These are phyloP conservation scores for Ensete glaucum DNA, from an alignment of 176 grass and related monocot species.

Conservation along the genomic window DNA sequence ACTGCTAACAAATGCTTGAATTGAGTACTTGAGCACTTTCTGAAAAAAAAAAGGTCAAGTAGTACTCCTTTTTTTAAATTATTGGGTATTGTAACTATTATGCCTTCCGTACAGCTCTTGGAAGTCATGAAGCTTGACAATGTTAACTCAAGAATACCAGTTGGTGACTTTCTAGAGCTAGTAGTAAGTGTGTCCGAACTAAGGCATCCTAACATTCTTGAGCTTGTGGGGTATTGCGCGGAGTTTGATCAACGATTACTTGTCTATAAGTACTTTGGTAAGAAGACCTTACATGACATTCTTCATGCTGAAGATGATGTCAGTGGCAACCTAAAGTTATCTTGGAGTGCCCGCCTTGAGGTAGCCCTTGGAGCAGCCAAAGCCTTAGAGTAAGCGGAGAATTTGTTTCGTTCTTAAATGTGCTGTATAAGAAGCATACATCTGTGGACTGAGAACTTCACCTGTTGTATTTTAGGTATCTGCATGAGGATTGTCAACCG, in stretches of 20 bases:
- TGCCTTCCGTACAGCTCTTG: conserved; percentile 43
- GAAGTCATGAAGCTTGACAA: conserved; percentile 92
- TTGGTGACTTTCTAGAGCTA: conserved; percentile 69
- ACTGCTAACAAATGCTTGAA: background rate
- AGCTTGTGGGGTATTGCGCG: conserved; percentile 84
- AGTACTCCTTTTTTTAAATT: background rate
- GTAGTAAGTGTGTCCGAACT: conserved; percentile 71
- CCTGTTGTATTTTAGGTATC: conserved; percentile 51
- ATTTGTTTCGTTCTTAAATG: background rate
- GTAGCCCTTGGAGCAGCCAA: conserved; percentile 74
- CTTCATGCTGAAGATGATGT: conserved; percentile 63
- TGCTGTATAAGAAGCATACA: background rate
- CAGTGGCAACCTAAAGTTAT: conserved; percentile 30
- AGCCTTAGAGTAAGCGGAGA: conserved; percentile 72
- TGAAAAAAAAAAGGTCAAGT: background rate
- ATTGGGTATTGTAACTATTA: background rate
- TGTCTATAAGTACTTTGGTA: conserved; percentile 74
- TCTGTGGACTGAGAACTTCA: background rate
- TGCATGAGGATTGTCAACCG: conserved; percentile 67
- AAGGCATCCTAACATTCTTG: conserved; percentile 61
- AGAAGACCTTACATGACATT: conserved; percentile 74
- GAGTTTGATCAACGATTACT: conserved; percentile 85
- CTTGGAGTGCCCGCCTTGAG: conserved; percentile 78
- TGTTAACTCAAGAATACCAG: conserved; percentile 55
- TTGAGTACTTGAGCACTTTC: background rate